These are phyloP conservation scores for Trichoderma erinaceum DNA, from an alignment of 495 filamentous ascomycete genomes.

Conservation along the genomic window DNA sequence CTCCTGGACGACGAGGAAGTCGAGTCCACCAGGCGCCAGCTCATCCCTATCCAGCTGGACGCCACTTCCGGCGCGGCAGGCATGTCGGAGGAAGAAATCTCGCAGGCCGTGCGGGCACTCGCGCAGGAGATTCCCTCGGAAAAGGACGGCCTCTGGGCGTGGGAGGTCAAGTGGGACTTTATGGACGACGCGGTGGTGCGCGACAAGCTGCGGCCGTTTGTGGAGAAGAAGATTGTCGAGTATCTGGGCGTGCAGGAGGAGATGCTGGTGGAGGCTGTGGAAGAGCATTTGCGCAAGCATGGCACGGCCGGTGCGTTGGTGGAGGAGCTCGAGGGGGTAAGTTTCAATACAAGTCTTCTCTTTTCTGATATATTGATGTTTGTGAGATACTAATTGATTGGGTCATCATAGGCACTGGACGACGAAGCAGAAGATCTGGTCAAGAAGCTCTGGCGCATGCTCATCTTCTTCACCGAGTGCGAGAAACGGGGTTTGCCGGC, in stretches of 20 bases:
- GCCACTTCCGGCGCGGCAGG: slow-evolving; percentile 57
- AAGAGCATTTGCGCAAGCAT: slow-evolving; percentile 76
- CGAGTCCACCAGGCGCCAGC: slow-evolving; percentile 63
- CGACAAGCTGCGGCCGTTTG: slow-evolving; percentile 88
- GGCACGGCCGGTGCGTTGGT: slow-evolving; percentile 73
- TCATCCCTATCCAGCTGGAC: slow-evolving; percentile 91
- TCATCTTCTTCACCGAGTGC: slow-evolving; percentile 95
- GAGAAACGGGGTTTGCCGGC: slow-evolving; percentile 84
- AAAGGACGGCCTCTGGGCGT: slow-evolving; percentile 82
- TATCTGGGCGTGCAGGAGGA: slow-evolving; percentile 95
- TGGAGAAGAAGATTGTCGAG: slow-evolving; percentile 97
- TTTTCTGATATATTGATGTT: neutral
- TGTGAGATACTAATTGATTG: slow-evolving; percentile 17
- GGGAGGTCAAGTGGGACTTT: slow-evolving; percentile 90
- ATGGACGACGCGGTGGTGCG: slow-evolving; percentile 77
- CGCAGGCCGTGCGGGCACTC: slow-evolving; percentile 69
- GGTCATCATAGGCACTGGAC: slow-evolving; percentile 66
- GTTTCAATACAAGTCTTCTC: slow-evolving; percentile 24
- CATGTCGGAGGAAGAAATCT: slow-evolving; percentile 77
- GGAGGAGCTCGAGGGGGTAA: slow-evolving; percentile 74
- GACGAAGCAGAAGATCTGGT: slow-evolving; percentile 93
- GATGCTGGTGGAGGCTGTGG: slow-evolving; percentile 86
- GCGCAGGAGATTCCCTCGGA: slow-evolving; percentile 86
- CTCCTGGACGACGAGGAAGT: slow-evolving; percentile 88
- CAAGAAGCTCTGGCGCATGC: slow-evolving; percentile 96